Conservation (phyloP, 805 yeast species). For the Debaryomyces hansenii region DNA sequence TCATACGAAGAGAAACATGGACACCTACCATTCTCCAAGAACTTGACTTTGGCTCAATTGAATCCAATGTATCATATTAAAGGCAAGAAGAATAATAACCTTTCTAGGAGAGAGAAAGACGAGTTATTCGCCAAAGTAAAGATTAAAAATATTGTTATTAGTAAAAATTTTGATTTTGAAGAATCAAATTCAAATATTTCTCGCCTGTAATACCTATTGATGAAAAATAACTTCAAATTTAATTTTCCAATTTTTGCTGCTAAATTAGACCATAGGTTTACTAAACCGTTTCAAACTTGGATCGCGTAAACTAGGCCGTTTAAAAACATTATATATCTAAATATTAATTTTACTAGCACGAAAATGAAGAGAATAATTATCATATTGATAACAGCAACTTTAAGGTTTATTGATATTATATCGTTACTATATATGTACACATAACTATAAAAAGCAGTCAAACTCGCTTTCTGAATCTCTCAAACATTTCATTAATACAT, state of each 20-base stretch:
- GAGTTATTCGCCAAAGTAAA: slow-evolving; percentile 44
- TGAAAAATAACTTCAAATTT: too few species aligned
- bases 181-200: too few species aligned
- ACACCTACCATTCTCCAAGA: slow-evolving; percentile 65
- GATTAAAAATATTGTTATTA: slow-evolving; percentile 9
- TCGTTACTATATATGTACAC: too few species aligned
- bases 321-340: too few species aligned
- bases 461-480: slow-evolving; percentile 31
- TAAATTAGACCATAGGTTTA: too few species aligned
- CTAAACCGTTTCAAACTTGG: too few species aligned
- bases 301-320: too few species aligned
- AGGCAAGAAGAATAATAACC: slow-evolving; percentile 41
- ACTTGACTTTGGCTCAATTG: slow-evolving; percentile 25
- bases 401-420: too few species aligned
- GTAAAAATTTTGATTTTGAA: neutral
- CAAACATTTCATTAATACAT: slow-evolving; percentile 25
- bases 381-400: neutral
- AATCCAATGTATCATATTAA: slow-evolving; percentile 37
- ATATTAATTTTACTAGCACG: too few species aligned
- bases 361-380: too few species aligned
- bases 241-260: too few species aligned
- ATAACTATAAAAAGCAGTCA: slow-evolving; percentile 24
- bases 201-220: too few species aligned
- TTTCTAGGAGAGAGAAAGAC: slow-evolving; percentile 52
- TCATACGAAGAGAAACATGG: slow-evolving; percentile 78